These are phyloP conservation scores for Diaporthe sp. DNA, from an alignment of 2,329 filamentous ascomycete genomes.

Conservation along the genomic window DNA sequence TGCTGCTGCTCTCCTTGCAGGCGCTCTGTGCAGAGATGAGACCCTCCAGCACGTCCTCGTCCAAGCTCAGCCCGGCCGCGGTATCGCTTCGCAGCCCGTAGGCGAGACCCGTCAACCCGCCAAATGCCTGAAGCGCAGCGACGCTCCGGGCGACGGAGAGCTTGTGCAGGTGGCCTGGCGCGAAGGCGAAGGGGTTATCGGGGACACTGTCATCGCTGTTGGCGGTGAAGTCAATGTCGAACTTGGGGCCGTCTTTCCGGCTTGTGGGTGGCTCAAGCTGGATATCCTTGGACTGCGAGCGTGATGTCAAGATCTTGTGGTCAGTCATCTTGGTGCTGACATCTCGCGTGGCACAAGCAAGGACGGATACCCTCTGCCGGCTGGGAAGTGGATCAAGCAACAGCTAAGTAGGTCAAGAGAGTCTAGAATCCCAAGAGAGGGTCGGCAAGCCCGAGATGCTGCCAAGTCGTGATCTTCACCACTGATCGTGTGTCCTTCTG, in stretches of 20 bases:
- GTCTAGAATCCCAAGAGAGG: constrained; percentile 11
- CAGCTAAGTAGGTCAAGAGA: constrained; percentile 22
- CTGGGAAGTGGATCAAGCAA: constrained; percentile 30
- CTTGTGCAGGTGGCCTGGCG: constrained; percentile 66
- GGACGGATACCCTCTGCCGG: not conserved
- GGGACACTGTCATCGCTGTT: constrained; percentile 20
- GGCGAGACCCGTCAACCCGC: constrained; percentile 67
- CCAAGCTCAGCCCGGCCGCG: constrained; percentile 62
- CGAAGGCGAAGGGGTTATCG: constrained; percentile 67
- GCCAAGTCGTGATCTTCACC: constrained; percentile 22
- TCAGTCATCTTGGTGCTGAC: constrained; percentile 30
- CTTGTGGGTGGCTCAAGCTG: not conserved
- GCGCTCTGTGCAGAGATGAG: constrained; percentile 65
- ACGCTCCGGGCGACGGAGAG: constrained; percentile 66
- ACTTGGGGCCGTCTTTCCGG: not conserved
- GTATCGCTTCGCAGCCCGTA: constrained; percentile 64
- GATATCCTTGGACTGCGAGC: constrained; percentile 10
- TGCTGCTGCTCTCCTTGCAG: constrained; percentile 47
- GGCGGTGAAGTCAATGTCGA: constrained; percentile 25
- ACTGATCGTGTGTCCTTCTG: constrained; percentile 3
- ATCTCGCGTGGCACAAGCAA: constrained; percentile 32
- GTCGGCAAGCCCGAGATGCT: constrained; percentile 17
- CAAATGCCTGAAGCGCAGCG: constrained; percentile 63
- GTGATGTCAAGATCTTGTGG: constrained; percentile 19
- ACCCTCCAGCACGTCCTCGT: constrained; percentile 63